phyloP scores from a whole-genome alignment of 257 asterid genomes.

The Salvia rosmarinus region DNA sequence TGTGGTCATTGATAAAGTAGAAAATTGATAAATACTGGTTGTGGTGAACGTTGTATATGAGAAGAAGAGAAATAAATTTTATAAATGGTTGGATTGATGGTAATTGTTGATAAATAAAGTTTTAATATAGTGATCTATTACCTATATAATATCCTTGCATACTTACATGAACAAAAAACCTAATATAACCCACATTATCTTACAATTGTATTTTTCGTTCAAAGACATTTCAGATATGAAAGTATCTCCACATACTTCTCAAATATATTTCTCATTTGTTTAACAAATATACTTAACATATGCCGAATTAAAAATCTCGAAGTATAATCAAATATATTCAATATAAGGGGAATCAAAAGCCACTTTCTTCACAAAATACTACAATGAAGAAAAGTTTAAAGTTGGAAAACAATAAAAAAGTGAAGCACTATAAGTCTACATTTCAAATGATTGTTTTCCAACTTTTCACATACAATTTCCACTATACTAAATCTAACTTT shows the following conservation, averaged over 20 bases:
- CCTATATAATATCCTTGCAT: no score
- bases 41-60: no score
- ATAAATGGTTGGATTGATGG: no score
- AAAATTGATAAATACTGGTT: no score
- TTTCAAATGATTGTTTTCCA: slow-evolving; percentile 38
- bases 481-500: slow-evolving; percentile 24
- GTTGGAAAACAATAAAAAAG: slow-evolving; percentile 15
- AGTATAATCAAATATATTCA: neutral
- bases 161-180: no score
- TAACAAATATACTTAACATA: neutral
- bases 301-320: neutral
- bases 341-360: neutral
- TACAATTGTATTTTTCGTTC: no score
- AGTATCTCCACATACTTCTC: neutral
- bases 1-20: no score
- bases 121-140: no score
- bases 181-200: no score
- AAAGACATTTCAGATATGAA: no score
- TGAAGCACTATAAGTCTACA: slow-evolving; percentile 36
- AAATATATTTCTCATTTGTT: neutral
- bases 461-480: slow-evolving; percentile 33
- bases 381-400: neutral
- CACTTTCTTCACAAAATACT: neutral
- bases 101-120: no score
- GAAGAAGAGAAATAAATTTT: no score